Evolutionary conservation across 768 basidiomycete species (phyloP).

Genomic region (Lactifluus piperatus): DNA sequence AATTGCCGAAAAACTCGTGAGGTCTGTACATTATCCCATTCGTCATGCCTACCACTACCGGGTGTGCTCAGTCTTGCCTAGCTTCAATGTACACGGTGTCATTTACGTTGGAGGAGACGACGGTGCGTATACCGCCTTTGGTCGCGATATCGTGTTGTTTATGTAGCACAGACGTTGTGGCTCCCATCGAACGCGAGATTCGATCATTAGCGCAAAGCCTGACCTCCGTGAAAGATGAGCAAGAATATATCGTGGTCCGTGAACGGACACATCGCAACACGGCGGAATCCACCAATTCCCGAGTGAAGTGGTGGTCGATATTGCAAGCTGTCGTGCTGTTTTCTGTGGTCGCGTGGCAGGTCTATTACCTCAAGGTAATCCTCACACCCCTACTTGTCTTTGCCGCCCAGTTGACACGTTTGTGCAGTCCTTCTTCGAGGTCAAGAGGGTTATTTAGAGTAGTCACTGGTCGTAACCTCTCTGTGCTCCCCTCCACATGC

Average conservation of each 20-base stretch:
- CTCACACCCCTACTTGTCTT: neutral
- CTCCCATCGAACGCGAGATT: slow-evolving; percentile 95
- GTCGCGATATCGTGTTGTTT: neutral
- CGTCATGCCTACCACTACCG: neutral
- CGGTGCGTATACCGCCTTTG: slow-evolving; percentile 38
- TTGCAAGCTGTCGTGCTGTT: slow-evolving; percentile 82
- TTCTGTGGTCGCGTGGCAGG: slow-evolving; percentile 90
- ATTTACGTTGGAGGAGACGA: slow-evolving; percentile 72
- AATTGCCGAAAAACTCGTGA: slow-evolving; percentile 91
- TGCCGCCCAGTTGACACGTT: slow-evolving; percentile 8
- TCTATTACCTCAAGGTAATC: slow-evolving; percentile 88
- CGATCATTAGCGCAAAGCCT: slow-evolving; percentile 73
- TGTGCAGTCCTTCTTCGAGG: slow-evolving; percentile 77
- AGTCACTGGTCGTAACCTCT: neutral
- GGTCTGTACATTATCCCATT: slow-evolving; percentile 51
- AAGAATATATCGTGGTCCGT: slow-evolving; percentile 95
- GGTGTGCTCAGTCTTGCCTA: slow-evolving; percentile 25
- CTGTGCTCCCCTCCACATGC: neutral
- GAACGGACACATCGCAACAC: slow-evolving; percentile 93
- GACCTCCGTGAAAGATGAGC: slow-evolving; percentile 91
- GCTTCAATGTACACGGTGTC: slow-evolving; percentile 97
- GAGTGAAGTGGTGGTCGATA: slow-evolving; percentile 99
- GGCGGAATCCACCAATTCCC: slow-evolving; percentile 83
- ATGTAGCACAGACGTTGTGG: slow-evolving; percentile 60
- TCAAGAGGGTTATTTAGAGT: slow-evolving; percentile 74